Evolutionary conservation across 805 yeast genomes (phyloP).

Genomic region (Komagataella pseudopastoris): DNA sequence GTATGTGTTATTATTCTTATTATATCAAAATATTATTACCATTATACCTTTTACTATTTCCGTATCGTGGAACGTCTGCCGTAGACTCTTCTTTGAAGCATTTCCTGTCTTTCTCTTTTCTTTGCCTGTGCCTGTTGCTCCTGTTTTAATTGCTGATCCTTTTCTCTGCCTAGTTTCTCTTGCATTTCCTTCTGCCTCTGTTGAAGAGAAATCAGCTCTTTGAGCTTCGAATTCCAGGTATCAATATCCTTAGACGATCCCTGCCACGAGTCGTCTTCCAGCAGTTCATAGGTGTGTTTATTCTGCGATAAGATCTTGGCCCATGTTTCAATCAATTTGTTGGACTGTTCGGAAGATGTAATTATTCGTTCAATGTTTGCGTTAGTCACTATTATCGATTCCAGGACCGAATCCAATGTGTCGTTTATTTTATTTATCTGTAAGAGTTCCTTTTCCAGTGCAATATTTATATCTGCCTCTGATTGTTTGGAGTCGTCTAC

Average conservation of each 20-base stretch:
- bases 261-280: constrained; percentile 14
- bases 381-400: constrained; percentile 16
- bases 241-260: constrained; percentile 15
- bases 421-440: constrained; percentile 20
- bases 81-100: constrained; percentile 14
- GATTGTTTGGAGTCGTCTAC: neutral
- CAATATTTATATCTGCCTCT: neutral
- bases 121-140: constrained; percentile 14
- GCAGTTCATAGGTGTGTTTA: constrained; percentile 33
- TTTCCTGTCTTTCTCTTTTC: constrained; percentile 14
- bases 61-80: constrained; percentile 7
- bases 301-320: constrained; percentile 49
- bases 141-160: constrained; percentile 11
- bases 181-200: constrained; percentile 1
- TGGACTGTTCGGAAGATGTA: constrained; percentile 31
- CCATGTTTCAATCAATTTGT: constrained; percentile 44
- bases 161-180: constrained; percentile 2
- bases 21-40: neutral
- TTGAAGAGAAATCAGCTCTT: constrained; percentile 2
- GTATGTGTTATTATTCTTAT: neutral
- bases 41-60: neutral
- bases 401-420: constrained; percentile 17
- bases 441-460: constrained; percentile 14
- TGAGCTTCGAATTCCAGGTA: constrained; percentile 15
- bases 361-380: constrained; percentile 19